Base-by-base conservation (phyloP, 805 yeast species). In the Millerozyma miso region DNA sequence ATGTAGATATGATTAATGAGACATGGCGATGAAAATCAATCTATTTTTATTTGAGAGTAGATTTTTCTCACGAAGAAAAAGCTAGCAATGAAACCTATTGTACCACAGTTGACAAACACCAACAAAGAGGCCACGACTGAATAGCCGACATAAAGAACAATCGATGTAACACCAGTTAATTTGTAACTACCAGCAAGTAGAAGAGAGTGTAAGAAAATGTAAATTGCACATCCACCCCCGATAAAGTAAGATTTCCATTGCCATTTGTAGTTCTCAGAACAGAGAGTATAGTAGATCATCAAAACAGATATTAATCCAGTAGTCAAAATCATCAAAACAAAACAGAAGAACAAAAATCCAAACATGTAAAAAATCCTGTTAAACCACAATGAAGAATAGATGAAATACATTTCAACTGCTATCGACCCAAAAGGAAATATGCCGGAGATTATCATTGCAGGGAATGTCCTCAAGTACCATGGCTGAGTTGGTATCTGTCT, bases 291-390 rank as follows among this genome's bases (percentile, higher is more conserved):
- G 64, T 93, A 93, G 19, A 85, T 79, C 63, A 88, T 76, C 56
- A 91, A 71, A 17, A 89, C 71, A 0, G 97, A 83, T 23, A 89
- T 88, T 46, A 90, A 73, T 12, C 85, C 74, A 12, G 96, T 84
- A 4, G 97, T 89, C 53, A 85, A 55, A 10, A 87, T 70, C 88
- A 88, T 85, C 58, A 90, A 73, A n/a, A 83, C 49, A 60, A 87
- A 82, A 55, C 97, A 89, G 69, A 90, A 81, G 64, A 90, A 87
- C 52, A 91, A 71, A 75, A 91, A 93, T 10, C 98, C 99, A 73
- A 93, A 93, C 98, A 93, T 91, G 75, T 90, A 93, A 73, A 80
- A 93, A 50, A 90, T 83, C 62, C 87, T 79, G 74, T 87, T 89
- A 66, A 86, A 88, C 99, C 99, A 91, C 51, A 93, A 67, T 26